Percentiles rank a stretch among this genome's conserved stretches.
Evolutionary conservation across 306 rosid species (phyloP).

Genomic region (Acacia crassicarpa): DNA sequence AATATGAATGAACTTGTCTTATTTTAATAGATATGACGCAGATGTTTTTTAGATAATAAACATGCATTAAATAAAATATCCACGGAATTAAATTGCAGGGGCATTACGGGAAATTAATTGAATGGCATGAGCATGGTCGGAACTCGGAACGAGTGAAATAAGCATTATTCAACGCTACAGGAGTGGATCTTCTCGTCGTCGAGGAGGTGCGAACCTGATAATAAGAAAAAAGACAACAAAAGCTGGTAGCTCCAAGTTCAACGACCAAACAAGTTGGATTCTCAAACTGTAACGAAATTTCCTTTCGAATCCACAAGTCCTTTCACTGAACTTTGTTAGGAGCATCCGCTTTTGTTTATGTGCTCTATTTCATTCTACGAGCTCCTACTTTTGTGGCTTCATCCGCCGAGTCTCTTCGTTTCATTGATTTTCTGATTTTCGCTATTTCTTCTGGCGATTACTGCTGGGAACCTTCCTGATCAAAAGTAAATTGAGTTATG

Average conservation of each 20-base stretch:
- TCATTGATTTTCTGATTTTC: conserved; percentile 3
- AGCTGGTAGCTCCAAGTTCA: not conserved
- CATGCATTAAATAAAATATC: not conserved
- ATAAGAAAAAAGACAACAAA: not conserved
- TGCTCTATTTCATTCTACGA: not conserved
- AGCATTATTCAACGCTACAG: not conserved
- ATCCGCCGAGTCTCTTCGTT: not conserved
- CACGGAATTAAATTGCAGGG: not conserved
- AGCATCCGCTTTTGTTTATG: not conserved
- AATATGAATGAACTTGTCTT: not conserved
- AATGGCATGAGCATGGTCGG: not conserved
- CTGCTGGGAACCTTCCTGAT: conserved; percentile 1
- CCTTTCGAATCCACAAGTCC: not conserved
- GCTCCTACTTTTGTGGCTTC: not conserved
- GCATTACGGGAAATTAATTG: not conserved
- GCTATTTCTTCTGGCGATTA: not conserved
- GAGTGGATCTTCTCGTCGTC: not conserved
- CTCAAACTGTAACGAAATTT: not conserved
- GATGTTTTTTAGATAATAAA: not conserved
- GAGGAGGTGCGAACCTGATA: not conserved
- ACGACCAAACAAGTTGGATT: not conserved
- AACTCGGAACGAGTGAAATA: not conserved
- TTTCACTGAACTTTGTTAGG: not conserved
- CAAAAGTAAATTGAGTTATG: conserved; percentile 16
- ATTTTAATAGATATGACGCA: not conserved